Evolutionary conservation across 306 rosid genomes (phyloP).

Genomic region (Adenanthera pavonina): DNA sequence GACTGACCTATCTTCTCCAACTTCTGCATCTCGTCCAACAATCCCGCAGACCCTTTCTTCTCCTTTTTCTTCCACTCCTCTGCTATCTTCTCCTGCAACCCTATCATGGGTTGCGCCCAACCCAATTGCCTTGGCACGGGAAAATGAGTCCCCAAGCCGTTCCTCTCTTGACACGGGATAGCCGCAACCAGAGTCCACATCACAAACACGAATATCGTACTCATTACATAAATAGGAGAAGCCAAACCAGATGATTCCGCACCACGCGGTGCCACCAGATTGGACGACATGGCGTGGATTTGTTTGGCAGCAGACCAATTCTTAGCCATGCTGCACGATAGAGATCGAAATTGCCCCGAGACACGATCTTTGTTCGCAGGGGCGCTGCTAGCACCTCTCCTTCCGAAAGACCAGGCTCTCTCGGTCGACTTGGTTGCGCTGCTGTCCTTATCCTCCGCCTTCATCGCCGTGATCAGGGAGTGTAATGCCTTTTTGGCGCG

Average conservation of each 20-base stretch:
- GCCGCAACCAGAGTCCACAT: conserved; percentile 92
- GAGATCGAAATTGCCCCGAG: conserved; percentile 50
- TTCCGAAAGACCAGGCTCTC: conserved; percentile 82
- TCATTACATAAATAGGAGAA: conserved; percentile 71
- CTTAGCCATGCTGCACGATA: conserved; percentile 72
- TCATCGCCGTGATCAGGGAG: conserved; percentile 58
- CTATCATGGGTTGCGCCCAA: conserved; percentile 81
- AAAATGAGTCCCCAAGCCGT: conserved; percentile 64
- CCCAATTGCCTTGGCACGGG: conserved; percentile 56
- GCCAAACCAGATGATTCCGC: conserved; percentile 63
- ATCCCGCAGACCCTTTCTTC: conserved; percentile 75
- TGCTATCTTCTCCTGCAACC: conserved; percentile 78
- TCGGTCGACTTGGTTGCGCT: conserved; percentile 56
- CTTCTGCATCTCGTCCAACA: conserved; percentile 84
- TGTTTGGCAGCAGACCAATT: conserved; percentile 93
- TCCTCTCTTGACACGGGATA: conserved; percentile 88
- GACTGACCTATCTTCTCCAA: conserved; percentile 73
- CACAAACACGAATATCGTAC: conserved; percentile 57
- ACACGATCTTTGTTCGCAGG: conserved; percentile 44
- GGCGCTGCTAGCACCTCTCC: conserved; percentile 38
- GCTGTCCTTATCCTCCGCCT: conserved; percentile 68
- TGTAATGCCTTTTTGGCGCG: conserved; percentile 81
- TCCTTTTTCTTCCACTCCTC: conserved; percentile 98
- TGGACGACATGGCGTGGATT: conserved; percentile 74
- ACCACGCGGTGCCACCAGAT: conserved; percentile 76